phyloP scores from a whole-genome alignment of 176 grass and related monocot genomes.

The Avena eriantha region DNA sequence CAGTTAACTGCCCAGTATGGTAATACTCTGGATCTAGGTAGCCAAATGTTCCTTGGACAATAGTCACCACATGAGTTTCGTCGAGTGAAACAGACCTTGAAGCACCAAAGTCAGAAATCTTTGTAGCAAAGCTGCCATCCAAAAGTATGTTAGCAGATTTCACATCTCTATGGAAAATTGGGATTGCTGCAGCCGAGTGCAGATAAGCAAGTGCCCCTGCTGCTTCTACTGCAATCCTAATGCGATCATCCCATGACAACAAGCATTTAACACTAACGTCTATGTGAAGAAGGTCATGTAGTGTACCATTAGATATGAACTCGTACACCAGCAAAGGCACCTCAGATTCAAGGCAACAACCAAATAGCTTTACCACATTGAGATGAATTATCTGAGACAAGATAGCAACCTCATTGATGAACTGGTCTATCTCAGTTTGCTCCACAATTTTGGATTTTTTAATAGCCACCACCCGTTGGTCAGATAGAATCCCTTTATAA shows the following conservation, averaged over 20 bases:
- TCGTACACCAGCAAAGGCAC: no score
- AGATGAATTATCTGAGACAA: constrained; percentile 58
- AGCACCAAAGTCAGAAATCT: constrained; percentile 60
- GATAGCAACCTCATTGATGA: constrained; percentile 65
- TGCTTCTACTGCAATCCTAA: background rate
- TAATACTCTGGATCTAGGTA: no score
- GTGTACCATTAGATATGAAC: constrained; percentile 43
- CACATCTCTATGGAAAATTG: background rate
- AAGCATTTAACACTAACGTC: background rate
- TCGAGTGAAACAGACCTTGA: constrained; percentile 54
- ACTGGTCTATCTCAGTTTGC: constrained; percentile 50
- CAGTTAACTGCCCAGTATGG: no score
- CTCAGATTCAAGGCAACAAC: no score
- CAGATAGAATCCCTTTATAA: no score
- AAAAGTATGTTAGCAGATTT: constrained; percentile 14
- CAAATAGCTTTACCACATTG: constrained; percentile 4
- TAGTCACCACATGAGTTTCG: constrained; percentile 24
- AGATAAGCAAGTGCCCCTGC: background rate
- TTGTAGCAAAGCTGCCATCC: constrained; percentile 35
- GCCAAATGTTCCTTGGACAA: no score
- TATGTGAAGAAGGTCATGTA: constrained; percentile 9
- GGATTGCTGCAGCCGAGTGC: background rate
- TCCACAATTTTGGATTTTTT: constrained; percentile 59
- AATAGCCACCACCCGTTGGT: constrained; percentile 43
- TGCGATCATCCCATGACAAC: background rate